Evolutionary conservation across 345 rosid species (phyloP).

Genomic region (Bruguiera gymnorhiza): DNA sequence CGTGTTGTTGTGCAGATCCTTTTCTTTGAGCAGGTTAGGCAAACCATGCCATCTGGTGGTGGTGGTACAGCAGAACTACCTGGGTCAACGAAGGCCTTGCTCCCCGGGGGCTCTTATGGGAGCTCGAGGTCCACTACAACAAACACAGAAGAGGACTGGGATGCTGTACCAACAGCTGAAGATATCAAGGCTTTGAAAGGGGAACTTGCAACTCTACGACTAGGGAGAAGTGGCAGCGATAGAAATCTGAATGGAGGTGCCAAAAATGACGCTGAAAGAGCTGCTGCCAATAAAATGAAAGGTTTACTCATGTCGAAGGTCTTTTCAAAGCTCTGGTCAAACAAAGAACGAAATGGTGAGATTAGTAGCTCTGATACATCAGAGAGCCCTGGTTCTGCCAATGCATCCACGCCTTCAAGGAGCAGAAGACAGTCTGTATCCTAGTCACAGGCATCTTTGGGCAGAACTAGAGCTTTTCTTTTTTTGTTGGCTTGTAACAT

Average conservation of each 20-base stretch:
- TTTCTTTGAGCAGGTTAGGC: constrained; percentile 34
- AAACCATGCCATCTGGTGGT: constrained; percentile 39
- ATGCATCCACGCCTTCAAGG: constrained; percentile 66
- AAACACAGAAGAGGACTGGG: constrained; percentile 94
- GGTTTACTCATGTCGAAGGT: constrained; percentile 51
- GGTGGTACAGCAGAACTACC: constrained; percentile 62
- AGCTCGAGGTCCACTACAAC: constrained; percentile 82
- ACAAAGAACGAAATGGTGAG: constrained; percentile 59
- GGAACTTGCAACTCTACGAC: constrained; percentile 48
- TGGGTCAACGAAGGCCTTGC: constrained; percentile 39
- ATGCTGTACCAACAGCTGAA: constrained; percentile 64
- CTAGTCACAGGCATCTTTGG: constrained; percentile 6
- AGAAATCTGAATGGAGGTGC: constrained; percentile 25
- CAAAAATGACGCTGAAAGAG: constrained; percentile 37
- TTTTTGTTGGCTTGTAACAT: constrained; percentile 31
- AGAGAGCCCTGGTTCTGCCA: constrained; percentile 45
- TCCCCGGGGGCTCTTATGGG: constrained; percentile 65
- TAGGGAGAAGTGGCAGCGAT: constrained; percentile 20
- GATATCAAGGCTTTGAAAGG: constrained; percentile 71
- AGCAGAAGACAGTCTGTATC: constrained; percentile 61
- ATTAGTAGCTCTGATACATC: constrained; percentile 63
- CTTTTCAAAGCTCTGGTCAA: constrained; percentile 59
- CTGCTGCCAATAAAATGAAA: constrained; percentile 43
- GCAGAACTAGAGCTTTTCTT: not conserved
- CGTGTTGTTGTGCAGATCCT: constrained; percentile 37